phyloP scores from a whole-genome alignment of 345 rosid species.

The Clarkia xantiana region DNA sequence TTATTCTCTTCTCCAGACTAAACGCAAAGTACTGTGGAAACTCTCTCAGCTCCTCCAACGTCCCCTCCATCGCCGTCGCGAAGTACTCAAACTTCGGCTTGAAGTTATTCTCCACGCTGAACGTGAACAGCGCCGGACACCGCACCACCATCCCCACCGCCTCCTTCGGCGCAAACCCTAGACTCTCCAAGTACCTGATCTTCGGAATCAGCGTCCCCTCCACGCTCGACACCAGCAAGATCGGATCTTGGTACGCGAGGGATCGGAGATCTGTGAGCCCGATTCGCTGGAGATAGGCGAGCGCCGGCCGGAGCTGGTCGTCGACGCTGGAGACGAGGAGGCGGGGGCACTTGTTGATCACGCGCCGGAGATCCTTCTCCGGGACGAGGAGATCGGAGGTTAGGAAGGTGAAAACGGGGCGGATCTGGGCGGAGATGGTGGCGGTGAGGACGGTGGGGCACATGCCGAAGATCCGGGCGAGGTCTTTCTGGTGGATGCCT shows the following conservation, averaged over 20 bases:
- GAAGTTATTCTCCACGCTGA: constrained; percentile 67
- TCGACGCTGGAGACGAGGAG: constrained; percentile 47
- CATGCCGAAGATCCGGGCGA: constrained; percentile 77
- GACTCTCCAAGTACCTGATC: constrained; percentile 47
- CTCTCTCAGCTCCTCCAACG: constrained; percentile 41
- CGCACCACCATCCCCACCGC: constrained; percentile 52
- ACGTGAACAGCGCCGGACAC: constrained; percentile 74
- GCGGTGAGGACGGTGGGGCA: constrained; percentile 79
- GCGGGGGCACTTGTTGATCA: constrained; percentile 75
- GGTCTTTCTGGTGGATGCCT: constrained; percentile 70
- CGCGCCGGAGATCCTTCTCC: constrained; percentile 35
- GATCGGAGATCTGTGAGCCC: constrained; percentile 59
- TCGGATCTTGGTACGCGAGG: constrained; percentile 66
- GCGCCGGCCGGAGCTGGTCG: constrained; percentile 67
- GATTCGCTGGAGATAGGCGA: constrained; percentile 56
- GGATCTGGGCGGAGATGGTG: constrained; percentile 42
- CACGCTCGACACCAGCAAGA: constrained; percentile 65
- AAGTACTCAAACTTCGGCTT: constrained; percentile 69
- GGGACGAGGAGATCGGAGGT: constrained; percentile 44
- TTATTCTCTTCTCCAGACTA: constrained; percentile 83
- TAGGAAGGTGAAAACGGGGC: constrained; percentile 62
- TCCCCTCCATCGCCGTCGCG: constrained; percentile 35
- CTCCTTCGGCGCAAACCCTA: constrained; percentile 46
- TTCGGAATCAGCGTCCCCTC: constrained; percentile 78
- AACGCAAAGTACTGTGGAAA: constrained; percentile 88